Evolutionary conservation across 2,329 filamentous ascomycete genomes (phyloP).

Genomic region (Tolypocladium pustulatum): DNA sequence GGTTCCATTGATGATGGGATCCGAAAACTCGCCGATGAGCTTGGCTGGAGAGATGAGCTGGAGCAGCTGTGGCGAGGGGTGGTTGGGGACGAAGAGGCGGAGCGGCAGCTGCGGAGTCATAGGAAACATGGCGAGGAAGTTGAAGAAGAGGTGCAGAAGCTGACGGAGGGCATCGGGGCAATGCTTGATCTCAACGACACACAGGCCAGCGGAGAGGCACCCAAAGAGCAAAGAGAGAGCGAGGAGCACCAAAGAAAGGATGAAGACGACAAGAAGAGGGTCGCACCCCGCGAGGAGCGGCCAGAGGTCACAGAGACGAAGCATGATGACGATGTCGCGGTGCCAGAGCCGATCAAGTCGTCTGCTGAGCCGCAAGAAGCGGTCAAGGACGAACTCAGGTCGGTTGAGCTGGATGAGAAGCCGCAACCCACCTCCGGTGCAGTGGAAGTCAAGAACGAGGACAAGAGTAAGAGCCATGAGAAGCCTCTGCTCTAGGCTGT

Average conservation of each 20-base stretch:
- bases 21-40: slow-evolving; percentile 61
- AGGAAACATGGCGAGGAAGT: slow-evolving; percentile 20
- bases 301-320: background rate
- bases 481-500: background rate
- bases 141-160: slow-evolving; percentile 33
- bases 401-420: background rate
- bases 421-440: background rate
- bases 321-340: background rate
- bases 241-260: background rate
- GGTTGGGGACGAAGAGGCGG: slow-evolving; percentile 50
- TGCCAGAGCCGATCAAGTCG: background rate
- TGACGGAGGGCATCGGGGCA: slow-evolving; percentile 24
- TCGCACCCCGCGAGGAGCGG: background rate
- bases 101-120: slow-evolving; percentile 29
- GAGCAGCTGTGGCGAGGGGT: slow-evolving; percentile 63
- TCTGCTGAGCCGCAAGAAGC: background rate
- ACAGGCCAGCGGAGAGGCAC: background rate
- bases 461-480: background rate
- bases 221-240: background rate
- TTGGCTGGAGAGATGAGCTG: slow-evolving; percentile 81
- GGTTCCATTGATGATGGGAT: slow-evolving; percentile 80
- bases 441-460: background rate
- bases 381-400: background rate
- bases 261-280: background rate
- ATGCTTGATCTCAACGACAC: slow-evolving; percentile 19